Percentiles rank a stretch among this genome's conserved stretches.
phyloP scores from a whole-genome alignment of 371 early-diverging fungal genomes.

The Smittium mucronatum region DNA sequence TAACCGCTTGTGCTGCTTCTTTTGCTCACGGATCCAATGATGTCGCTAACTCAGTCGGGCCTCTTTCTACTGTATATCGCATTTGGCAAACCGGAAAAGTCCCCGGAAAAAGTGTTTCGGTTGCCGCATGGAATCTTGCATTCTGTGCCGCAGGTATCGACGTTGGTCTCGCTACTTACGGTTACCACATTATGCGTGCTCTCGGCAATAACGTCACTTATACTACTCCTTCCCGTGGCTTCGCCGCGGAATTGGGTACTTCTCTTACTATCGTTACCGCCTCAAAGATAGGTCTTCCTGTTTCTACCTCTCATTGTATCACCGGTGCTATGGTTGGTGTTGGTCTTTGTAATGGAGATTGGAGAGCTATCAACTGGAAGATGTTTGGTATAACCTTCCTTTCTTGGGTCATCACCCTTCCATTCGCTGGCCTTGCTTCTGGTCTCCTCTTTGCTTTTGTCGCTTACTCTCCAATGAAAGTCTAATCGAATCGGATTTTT shows the following conservation, averaged over 20 bases:
- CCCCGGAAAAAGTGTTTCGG: too few species aligned
- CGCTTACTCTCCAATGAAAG: conserved; percentile 37
- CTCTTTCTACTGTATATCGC: too few species aligned
- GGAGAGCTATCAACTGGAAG: conserved; percentile 49
- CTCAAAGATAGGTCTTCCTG: conserved; percentile 65
- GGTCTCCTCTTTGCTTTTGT: conserved; percentile 54
- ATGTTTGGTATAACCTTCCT: conserved; percentile 70
- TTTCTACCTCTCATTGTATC: conserved; percentile 84
- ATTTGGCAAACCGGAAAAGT: conserved; percentile 54
- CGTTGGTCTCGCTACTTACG: too few species aligned
- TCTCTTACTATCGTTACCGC: conserved; percentile 76
- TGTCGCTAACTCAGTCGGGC: too few species aligned
- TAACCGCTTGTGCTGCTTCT: conserved; percentile 67
- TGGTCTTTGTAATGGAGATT: conserved; percentile 84
- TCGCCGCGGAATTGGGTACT: conserved; percentile 69
- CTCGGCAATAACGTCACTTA: too few species aligned
- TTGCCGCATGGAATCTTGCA: conserved; percentile 76
- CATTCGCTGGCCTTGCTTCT: conserved; percentile 51
- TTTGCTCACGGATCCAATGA: too few species aligned
- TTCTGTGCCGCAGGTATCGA: too few species aligned
- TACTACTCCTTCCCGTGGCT: conserved; percentile 76
- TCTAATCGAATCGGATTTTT: too few species aligned
- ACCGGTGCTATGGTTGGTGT: too few species aligned
- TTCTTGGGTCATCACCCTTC: too few species aligned
- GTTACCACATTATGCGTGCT: too few species aligned